A percentile compares a stretch with the other conserved stretches of the same genome.
These are phyloP conservation scores for Exophiala phaeomuriformis DNA, from an alignment of 2,329 filamentous ascomycete genomes.

Conservation along the genomic window DNA sequence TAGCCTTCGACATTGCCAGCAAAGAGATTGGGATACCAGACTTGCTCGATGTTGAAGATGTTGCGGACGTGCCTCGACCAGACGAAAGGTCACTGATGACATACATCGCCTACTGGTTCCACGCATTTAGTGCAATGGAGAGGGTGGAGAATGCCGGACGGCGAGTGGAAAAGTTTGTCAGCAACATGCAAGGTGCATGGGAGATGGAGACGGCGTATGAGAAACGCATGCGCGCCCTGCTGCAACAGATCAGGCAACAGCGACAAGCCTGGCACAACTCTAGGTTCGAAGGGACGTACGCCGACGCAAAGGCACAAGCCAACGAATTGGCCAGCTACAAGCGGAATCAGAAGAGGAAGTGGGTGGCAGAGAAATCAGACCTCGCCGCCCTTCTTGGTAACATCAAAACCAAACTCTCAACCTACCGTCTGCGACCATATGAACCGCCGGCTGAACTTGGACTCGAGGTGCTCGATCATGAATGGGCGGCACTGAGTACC, in stretches of 20 bases:
- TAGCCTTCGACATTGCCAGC: conserved; percentile 92
- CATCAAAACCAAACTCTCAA: conserved; percentile 97
- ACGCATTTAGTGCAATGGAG: conserved; percentile 98
- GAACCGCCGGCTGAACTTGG: conserved; percentile 79
- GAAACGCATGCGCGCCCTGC: conserved; percentile 74
- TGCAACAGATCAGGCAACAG: conserved; percentile 67
- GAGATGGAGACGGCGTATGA: conserved; percentile 98
- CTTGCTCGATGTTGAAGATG: conserved; percentile 93
- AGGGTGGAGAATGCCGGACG: conserved; percentile 95
- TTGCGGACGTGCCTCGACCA: conserved; percentile 90
- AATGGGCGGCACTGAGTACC: conserved; percentile 73
- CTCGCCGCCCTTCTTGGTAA: conserved; percentile 87
- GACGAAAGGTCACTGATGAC: conserved; percentile 98
- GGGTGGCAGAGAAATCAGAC: conserved; percentile 97
- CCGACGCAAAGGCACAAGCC: conserved; percentile 82
- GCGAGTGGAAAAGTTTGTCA: conserved; percentile 95
- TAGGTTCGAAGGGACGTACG: conserved; percentile 83
- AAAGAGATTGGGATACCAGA: conserved; percentile 96
- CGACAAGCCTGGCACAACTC: conserved; percentile 68
- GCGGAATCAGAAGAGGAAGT: conserved; percentile 78
- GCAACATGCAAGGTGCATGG: conserved; percentile 98
- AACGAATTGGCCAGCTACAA: conserved; percentile 82
- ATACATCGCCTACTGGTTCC: conserved; percentile 99
- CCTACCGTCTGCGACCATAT: conserved; percentile 84
- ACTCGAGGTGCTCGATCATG: conserved; percentile 70